Percentiles rank a stretch among this genome's conserved stretches.
Conservation (phyloP, 345 rosid species). For the Citrus unshiu region DNA sequence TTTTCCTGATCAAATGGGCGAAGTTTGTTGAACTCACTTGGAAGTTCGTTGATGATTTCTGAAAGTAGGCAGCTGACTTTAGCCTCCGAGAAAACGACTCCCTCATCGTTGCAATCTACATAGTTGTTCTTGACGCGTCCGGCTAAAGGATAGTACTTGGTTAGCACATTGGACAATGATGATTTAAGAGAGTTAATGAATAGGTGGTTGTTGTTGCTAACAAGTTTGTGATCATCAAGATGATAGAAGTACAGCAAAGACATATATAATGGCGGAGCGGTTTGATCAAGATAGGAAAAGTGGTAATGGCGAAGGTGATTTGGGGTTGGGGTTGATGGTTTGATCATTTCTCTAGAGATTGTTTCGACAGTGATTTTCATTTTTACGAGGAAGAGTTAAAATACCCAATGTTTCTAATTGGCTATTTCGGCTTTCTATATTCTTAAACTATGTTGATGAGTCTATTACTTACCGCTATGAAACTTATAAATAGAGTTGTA, state of each 20-base stretch:
- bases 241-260: conserved; percentile 35
- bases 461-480: too few species aligned
- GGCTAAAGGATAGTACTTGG: not conserved
- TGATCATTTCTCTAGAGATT: conserved; percentile 23
- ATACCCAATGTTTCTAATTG: too few species aligned
- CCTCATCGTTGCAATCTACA: not conserved
- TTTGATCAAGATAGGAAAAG: conserved; percentile 39
- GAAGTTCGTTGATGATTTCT: not conserved
- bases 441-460: too few species aligned
- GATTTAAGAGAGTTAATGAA: not conserved
- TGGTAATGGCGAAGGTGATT: conserved; percentile 24
- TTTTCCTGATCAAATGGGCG: not conserved
- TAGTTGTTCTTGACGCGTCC: not conserved
- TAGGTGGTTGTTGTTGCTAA: not conserved
- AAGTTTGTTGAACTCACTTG: not conserved
- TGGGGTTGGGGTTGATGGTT: conserved; percentile 39
- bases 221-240: not conserved
- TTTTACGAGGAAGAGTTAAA: too few species aligned
- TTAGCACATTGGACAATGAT: not conserved
- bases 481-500: too few species aligned
- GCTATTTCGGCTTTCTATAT: too few species aligned
- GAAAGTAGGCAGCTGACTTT: not conserved
- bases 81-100: not conserved
- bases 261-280: conserved; percentile 20
- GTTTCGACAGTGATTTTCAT: conserved; percentile 24